phyloP scores from a whole-genome alignment of 371 early-diverging fungal species.

The Dichotomocladium elegans region DNA sequence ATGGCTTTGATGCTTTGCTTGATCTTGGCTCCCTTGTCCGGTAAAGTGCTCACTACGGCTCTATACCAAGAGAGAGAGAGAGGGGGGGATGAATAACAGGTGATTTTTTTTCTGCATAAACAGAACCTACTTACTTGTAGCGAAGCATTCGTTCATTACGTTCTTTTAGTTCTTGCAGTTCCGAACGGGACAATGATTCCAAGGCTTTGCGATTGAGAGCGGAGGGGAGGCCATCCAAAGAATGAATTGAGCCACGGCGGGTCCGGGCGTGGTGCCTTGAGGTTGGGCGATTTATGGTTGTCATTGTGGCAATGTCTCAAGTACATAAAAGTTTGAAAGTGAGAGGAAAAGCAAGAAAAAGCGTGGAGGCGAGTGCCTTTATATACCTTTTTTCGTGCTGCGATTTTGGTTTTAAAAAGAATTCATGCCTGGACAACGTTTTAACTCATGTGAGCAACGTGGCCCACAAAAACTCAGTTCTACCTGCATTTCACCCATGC shows the following conservation, averaged over 20 bases:
- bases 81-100: background rate
- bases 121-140: background rate
- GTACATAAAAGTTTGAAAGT: too few relatives aligned
- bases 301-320: background rate
- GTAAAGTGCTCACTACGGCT: constrained; percentile 1
- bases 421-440: too few relatives aligned
- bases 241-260: constrained; percentile 5
- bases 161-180: constrained; percentile 3
- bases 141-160: constrained; percentile 8
- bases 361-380: too few relatives aligned
- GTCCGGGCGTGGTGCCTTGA: background rate
- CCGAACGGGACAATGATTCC: constrained; percentile 1
- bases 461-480: too few relatives aligned
- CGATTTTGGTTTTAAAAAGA: too few relatives aligned
- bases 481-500: too few relatives aligned
- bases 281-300: constrained; percentile 1
- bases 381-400: too few relatives aligned
- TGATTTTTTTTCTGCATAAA: background rate
- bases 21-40: constrained; percentile 9
- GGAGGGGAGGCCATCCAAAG: background rate
- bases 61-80: background rate
- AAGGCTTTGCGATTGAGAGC: background rate
- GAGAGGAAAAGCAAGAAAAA: too few relatives aligned
- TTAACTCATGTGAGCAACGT: too few relatives aligned
- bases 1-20: constrained; percentile 5